Percentiles rank a stretch among this genome's conserved stretches.
These are phyloP conservation scores for Barnettozyma siamensis DNA, from an alignment of 805 yeast species.

Conservation along the genomic window DNA sequence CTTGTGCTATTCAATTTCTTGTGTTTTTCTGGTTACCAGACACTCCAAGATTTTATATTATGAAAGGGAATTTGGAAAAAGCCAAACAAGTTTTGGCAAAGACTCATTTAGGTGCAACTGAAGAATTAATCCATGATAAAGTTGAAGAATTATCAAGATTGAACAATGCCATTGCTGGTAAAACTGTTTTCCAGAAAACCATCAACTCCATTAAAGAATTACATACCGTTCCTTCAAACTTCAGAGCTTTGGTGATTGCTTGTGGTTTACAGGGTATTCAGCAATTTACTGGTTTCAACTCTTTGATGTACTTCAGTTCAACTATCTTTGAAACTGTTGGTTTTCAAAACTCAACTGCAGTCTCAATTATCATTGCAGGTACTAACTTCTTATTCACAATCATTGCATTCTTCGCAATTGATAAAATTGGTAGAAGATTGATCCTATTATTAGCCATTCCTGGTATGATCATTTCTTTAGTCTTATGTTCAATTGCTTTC, in stretches of 20 bases:
- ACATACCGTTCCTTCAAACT: conserved; percentile 69
- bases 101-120: conserved; percentile 60
- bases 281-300: conserved; percentile 95
- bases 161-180: conserved; percentile 42
- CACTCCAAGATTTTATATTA: conserved; percentile 86
- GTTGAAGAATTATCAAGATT: conserved; percentile 56
- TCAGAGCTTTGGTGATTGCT: conserved; percentile 83
- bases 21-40: conserved; percentile 87
- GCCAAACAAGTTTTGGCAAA: conserved; percentile 63
- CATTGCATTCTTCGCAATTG: conserved; percentile 82
- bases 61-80: conserved; percentile 55
- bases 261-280: conserved; percentile 95
- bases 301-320: conserved; percentile 91
- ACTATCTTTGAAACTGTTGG: conserved; percentile 92
- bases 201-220: conserved; percentile 58
- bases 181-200: conserved; percentile 41
- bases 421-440: conserved; percentile 80
- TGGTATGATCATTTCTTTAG: conserved; percentile 72
- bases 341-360: conserved; percentile 85
- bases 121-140: conserved; percentile 57
- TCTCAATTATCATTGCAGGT: conserved; percentile 88
- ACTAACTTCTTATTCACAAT: conserved; percentile 88
- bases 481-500: conserved; percentile 85
- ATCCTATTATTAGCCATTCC: conserved; percentile 79
- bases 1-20: conserved; percentile 71